Conservation (phyloP, 306 rosid genomes). For the Cucurbita argyrosperma region DNA sequence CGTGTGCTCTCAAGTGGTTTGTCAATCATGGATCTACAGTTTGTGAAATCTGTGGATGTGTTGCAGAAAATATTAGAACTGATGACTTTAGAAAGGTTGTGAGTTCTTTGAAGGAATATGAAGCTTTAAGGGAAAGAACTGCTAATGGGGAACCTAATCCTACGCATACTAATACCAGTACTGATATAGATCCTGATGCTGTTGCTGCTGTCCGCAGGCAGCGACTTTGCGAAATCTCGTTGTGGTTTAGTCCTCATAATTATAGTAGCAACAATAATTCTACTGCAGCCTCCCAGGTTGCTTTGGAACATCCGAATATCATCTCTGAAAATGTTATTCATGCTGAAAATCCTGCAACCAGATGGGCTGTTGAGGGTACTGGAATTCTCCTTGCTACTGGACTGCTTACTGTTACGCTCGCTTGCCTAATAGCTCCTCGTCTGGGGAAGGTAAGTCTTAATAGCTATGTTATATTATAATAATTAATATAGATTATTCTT, state of each 20-base stretch:
- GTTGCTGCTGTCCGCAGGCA: constrained; percentile 91
- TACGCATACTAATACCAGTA: constrained; percentile 21
- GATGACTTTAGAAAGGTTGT: constrained; percentile 63
- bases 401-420: constrained; percentile 80
- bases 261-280: constrained; percentile 24
- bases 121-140: constrained; percentile 77
- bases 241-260: constrained; percentile 76
- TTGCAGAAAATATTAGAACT: constrained; percentile 58
- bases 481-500: background rate
- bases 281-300: constrained; percentile 41
- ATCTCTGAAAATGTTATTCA: constrained; percentile 37
- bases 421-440: constrained; percentile 92
- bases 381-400: constrained; percentile 97
- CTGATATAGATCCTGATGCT: constrained; percentile 80
- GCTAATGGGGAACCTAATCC: constrained; percentile 55
- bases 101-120: constrained; percentile 67
- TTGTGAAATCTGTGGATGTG: constrained; percentile 81
- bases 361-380: constrained; percentile 87
- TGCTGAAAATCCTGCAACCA: constrained; percentile 56
- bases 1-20: constrained; percentile 97
- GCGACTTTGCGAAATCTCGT: constrained; percentile 75
- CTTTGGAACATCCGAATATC: constrained; percentile 44
- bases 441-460: constrained; percentile 66
- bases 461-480: background rate
- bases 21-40: constrained; percentile 82